Base-by-base conservation (phyloP, 768 basidiomycete species). In the Xerocomus potaroensis region DNA sequence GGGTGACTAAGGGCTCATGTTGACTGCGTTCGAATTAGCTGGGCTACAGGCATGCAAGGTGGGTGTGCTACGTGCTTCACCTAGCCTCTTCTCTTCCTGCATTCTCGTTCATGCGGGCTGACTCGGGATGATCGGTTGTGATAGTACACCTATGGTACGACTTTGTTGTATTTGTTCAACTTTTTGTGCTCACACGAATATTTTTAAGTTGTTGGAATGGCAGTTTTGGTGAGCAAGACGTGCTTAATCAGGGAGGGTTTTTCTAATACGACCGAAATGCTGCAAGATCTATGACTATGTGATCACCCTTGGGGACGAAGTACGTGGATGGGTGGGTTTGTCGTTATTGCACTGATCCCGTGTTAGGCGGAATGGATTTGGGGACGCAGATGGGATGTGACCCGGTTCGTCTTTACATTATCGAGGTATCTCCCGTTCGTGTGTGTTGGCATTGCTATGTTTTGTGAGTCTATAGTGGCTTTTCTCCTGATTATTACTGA, bases 371-470 rank as follows among this genome's bases (percentile, higher is more conserved):
- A 30, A n/a, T 60, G 49, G 49, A 41, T 61, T 3, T 61, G 56
- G 58, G 36, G 40, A 3, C 49, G 53, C n/a, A 27, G 15, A 19
- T 60, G 58, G 56, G 47, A 49, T 23, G 21, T 4, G 11, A 55
- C 53, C 1, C 53, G 56, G 21, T 10, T 44, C 26, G 8, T 55
- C 24, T 60, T 62, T 19, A 48, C 31, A 10, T 15, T 41, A 15
- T 61, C 58, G 5, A 59, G 57, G 23, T 60, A 62, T 43, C 22
- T 62, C 9, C 57, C 58, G 4, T 59, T 55, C 22, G 27, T 33
- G 6, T 56, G 53, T 5, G 9, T 16, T 26, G 50, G 14, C 6
- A 22, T 62, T 37, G 46, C 50, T 22, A 42, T 30, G 27, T 52
- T 55, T 36, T 35, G 58, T 59, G 30, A 43, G 50, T 15, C n/a